Evolutionary conservation across 2,329 filamentous ascomycete species (phyloP), one percentile per base, ranked within the genome.

Genomic region (Beauveria sp.): DNA sequence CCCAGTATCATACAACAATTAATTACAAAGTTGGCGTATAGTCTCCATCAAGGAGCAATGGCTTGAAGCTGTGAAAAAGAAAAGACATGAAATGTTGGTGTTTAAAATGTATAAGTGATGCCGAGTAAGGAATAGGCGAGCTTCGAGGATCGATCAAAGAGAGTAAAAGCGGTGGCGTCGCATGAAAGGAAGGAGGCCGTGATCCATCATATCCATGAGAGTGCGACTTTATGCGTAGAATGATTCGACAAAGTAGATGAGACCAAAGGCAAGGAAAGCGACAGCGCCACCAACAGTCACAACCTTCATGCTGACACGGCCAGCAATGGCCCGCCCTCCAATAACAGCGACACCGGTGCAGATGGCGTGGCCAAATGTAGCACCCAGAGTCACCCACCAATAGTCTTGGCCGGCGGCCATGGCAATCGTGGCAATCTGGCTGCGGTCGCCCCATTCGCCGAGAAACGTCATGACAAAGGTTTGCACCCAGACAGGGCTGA

Each of bases 401-500:
- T 98, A 99, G 73, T 99, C 95, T 74, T 96, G 91, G 22, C 95
- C 95, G 40, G 95, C 93, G 55, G 95, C 95, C 95, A 99, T 99
- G 60, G 95, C 95, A 71, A 99, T 96, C 0, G 95, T 99, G 24
- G 95, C 95, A 70, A 99, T 98, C 77, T 99, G 95, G 73, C 91
- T 96, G 67, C 95, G 87, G 71, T 99, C 95, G 62, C 95, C 95
- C 95, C 95, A 99, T 75, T 99, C 95, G 46, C 95, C 95, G 34
- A 99, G 78, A 77, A 99, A 99, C 2, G 95, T 99, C 95, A 99
- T 99, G 68, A 96, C 85, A 72, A 99, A 99, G 0, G 95, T 99
- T 76, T 98, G 93, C 16, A 99, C 95, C 95, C 95, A 99, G 0
- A 93, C 95, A 1, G 95, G 95, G 74, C 91, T 96, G 45, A 99